phyloP scores from a whole-genome alignment of 2,329 filamentous ascomycete genomes.

The Phaeoacremonium minimum region DNA sequence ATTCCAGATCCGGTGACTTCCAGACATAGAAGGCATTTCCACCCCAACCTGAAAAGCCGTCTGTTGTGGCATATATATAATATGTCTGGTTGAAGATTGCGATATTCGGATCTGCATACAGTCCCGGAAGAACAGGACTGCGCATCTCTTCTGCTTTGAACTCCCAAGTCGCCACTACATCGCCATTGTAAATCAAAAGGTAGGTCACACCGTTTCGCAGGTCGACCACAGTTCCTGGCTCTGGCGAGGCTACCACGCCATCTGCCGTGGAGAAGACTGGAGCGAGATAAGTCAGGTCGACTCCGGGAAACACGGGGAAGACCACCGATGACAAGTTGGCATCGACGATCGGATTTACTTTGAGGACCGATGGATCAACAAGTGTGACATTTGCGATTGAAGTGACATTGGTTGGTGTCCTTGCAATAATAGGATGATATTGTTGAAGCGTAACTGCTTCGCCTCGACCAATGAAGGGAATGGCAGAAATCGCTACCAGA shows the following conservation, averaged over 20 bases:
- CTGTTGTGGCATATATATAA: slow-evolving; percentile 43
- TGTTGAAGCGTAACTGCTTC: too few relatives aligned
- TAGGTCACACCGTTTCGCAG: neutral
- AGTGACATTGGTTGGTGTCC: neutral
- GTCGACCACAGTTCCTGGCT: neutral
- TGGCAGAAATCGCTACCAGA: too few relatives aligned
- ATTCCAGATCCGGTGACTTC: slow-evolving; percentile 36
- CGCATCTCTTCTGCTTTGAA: neutral
- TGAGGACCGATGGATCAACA: neutral
- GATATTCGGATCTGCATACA: slow-evolving; percentile 43
- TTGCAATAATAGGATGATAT: too few relatives aligned
- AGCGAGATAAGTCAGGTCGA: neutral
- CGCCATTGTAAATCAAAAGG: neutral
- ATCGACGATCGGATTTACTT: neutral
- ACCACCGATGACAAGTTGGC: neutral
- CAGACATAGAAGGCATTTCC: slow-evolving; percentile 42
- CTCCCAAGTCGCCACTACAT: neutral
- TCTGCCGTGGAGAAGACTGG: neutral
- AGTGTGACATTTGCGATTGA: neutral
- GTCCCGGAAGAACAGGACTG: slow-evolving; percentile 30
- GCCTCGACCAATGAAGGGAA: too few relatives aligned
- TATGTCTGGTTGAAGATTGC: slow-evolving; percentile 35
- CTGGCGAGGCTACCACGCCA: neutral
- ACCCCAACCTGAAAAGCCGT: slow-evolving; percentile 38
- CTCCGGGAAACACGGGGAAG: neutral